A percentile compares a stretch with the other conserved stretches of the same genome.
Evolutionary conservation across 2,329 filamentous ascomycete species (phyloP).

Genomic region (Pseudogymnoascus sp.): DNA sequence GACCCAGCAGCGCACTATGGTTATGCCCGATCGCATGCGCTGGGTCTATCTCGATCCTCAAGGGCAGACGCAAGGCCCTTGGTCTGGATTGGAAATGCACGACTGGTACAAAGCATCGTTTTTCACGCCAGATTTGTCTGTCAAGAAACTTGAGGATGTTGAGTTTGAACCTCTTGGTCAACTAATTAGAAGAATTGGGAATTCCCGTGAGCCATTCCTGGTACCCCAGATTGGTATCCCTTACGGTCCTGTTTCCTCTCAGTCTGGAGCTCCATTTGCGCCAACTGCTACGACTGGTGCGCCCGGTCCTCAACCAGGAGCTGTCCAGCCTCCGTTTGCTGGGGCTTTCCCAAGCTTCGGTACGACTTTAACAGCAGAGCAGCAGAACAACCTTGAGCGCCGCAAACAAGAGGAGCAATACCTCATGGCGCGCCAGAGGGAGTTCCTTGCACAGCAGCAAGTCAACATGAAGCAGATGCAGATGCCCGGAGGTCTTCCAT

Average conservation of each 20-base stretch:
- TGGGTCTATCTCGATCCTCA: constrained; percentile 98
- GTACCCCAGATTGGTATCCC: constrained; percentile 95
- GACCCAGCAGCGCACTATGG: constrained; percentile 76
- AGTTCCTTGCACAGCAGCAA: constrained; percentile 83
- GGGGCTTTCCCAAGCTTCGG: constrained; percentile 94
- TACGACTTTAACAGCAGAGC: constrained; percentile 89
- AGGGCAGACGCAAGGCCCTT: constrained; percentile 85
- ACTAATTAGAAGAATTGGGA: constrained; percentile 89
- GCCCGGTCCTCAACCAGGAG: constrained; percentile 43
- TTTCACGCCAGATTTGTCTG: constrained; percentile 87
- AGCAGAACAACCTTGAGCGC: constrained; percentile 93
- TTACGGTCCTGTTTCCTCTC: constrained; percentile 63
- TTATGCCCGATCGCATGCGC: constrained; percentile 97
- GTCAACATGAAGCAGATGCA: constrained; percentile 66
- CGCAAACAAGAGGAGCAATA: constrained; percentile 98
- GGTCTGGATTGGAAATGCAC: constrained; percentile 96
- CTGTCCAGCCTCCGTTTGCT: constrained; percentile 79
- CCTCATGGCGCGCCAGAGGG: constrained; percentile 90
- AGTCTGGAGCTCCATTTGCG: constrained; percentile 28
- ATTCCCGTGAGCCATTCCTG: constrained; percentile 93
- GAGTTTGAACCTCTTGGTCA: constrained; percentile 95
- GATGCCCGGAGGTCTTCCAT: constrained; percentile 43
- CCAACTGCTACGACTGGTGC: constrained; percentile 29
- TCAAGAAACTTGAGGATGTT: constrained; percentile 86
- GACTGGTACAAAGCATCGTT: constrained; percentile 99